Evolutionary conservation across 495 filamentous ascomycete genomes (phyloP).

Genomic region (Xylaria nigripes): DNA sequence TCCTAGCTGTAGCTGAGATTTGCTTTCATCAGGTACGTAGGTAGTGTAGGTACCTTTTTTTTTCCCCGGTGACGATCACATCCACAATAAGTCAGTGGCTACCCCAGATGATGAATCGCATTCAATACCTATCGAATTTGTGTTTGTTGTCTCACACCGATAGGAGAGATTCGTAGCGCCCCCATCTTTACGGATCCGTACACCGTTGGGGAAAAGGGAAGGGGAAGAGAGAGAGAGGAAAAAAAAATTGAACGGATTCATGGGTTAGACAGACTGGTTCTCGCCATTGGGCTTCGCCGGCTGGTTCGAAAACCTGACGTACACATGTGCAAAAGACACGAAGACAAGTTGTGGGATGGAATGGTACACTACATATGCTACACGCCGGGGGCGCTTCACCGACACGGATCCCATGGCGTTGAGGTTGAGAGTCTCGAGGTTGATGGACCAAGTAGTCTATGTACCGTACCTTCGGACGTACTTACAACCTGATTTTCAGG

Average conservation of each 20-base stretch:
- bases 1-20: not conserved
- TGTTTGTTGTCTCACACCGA: not conserved
- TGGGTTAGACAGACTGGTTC: not conserved
- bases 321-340: not conserved
- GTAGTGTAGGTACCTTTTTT: no score
- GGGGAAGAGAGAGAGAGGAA: no score
- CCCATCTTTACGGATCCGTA: no score
- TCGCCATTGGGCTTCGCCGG: not conserved
- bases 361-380: not conserved
- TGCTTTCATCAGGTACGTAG: not conserved
- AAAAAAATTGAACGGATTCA: not conserved
- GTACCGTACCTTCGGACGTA: no score
- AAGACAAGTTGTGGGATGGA: not conserved
- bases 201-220: no score
- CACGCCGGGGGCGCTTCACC: not conserved
- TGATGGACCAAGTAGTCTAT: no score
- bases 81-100: not conserved
- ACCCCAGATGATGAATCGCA: not conserved
- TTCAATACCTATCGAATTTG: not conserved
- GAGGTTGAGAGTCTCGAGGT: not conserved
- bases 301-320: not conserved
- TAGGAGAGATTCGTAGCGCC: no score
- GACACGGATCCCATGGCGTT: not conserved
- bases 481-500: no score
- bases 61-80: not conserved